Conservation (phyloP, 441 rosid species). For the Jatropha multifida region DNA sequence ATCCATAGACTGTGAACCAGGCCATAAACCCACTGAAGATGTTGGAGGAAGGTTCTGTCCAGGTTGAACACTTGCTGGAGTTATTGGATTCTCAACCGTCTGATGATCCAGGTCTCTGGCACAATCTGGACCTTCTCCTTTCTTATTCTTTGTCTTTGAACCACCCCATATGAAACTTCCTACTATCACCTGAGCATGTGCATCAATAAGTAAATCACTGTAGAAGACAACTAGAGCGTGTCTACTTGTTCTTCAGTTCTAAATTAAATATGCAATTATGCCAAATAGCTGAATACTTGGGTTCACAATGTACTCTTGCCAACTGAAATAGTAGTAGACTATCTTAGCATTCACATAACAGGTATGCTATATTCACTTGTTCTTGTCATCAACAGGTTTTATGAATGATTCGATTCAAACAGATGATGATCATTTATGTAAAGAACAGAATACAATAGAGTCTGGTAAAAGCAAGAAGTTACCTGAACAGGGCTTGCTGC, state of each 20-base stretch:
- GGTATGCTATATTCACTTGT: too few species aligned
- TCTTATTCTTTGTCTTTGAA: slow-evolving; percentile 61
- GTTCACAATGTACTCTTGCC: neutral
- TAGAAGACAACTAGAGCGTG: neutral
- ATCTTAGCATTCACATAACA: neutral
- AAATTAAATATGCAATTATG: neutral
- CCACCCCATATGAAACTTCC: slow-evolving; percentile 89
- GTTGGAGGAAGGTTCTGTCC: slow-evolving; percentile 60
- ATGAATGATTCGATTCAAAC: neutral
- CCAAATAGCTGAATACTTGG: too few species aligned
- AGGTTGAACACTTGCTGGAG: slow-evolving; percentile 43
- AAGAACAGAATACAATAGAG: neutral
- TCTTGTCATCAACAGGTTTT: too few species aligned
- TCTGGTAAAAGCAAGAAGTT: slow-evolving; percentile 13
- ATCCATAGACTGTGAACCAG: slow-evolving; percentile 63
- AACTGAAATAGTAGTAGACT: neutral
- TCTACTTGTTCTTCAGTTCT: neutral
- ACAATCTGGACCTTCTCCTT: slow-evolving; percentile 49
- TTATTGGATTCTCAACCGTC: slow-evolving; percentile 41
- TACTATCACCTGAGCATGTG: slow-evolving; percentile 57
- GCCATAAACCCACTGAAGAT: slow-evolving; percentile 63
- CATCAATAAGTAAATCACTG: slow-evolving; percentile 8
- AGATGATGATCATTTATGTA: neutral
- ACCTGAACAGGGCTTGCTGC: slow-evolving; percentile 95
- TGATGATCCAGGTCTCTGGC: slow-evolving; percentile 43